Conservation (phyloP, 768 basidiomycete species). For the Hericium erinaceus region DNA sequence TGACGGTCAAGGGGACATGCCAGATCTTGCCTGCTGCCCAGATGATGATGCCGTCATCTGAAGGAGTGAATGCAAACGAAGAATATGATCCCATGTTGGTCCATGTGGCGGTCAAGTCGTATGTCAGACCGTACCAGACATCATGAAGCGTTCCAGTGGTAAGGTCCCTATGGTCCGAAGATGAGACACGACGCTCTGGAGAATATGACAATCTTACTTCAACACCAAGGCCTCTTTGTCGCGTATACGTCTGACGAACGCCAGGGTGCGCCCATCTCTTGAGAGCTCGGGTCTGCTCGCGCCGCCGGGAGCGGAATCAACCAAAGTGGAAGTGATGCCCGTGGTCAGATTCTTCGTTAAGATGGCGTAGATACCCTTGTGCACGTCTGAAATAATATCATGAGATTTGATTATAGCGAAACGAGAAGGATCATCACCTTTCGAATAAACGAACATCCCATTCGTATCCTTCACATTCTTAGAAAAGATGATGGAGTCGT, state of each 20-base stretch:
- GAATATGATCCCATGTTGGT: neutral
- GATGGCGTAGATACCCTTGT: constrained; percentile 63
- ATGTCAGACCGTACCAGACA: neutral
- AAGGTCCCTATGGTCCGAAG: neutral
- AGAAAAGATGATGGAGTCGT: constrained; percentile 53
- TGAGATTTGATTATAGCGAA: constrained; percentile 18
- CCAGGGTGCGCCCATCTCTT: neutral
- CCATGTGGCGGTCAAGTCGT: neutral
- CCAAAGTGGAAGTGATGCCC: constrained; percentile 40
- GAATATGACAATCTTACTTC: neutral
- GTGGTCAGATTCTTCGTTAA: constrained; percentile 58
- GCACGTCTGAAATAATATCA: constrained; percentile 47
- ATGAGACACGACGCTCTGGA: neutral
- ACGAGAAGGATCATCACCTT: neutral
- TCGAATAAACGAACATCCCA: constrained; percentile 26
- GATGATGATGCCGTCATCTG: neutral
- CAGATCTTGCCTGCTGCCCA: neutral
- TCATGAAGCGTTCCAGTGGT: neutral
- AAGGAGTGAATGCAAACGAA: neutral
- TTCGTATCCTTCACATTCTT: constrained; percentile 49
- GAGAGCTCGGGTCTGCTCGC: neutral
- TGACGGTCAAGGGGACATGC: neutral
- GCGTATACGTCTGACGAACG: neutral
- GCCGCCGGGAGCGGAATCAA: constrained; percentile 27
- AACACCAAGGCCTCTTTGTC: neutral